Evolutionary conservation across 768 basidiomycete genomes (phyloP).

Genomic region (Clavaria fumosa): DNA sequence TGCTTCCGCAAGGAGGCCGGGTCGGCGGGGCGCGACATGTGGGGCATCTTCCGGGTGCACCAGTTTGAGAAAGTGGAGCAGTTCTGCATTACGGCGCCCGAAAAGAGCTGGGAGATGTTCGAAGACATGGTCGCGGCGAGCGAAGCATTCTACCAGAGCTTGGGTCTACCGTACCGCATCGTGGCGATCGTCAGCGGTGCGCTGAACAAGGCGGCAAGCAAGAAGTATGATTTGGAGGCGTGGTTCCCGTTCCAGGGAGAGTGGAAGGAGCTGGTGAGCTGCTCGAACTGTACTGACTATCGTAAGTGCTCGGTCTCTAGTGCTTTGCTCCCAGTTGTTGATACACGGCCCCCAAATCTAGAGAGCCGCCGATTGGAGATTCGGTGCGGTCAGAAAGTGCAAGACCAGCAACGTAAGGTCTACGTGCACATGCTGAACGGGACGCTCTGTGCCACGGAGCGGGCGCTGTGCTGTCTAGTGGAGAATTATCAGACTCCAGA

Average conservation of each 20-base stretch:
- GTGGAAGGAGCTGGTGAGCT: slow-evolving; percentile 96
- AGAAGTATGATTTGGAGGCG: slow-evolving; percentile 96
- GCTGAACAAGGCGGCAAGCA: slow-evolving; percentile 89
- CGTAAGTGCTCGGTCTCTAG: slow-evolving; percentile 40
- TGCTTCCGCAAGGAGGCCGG: slow-evolving; percentile 99
- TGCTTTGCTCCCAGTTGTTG: neutral
- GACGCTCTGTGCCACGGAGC: slow-evolving; percentile 92
- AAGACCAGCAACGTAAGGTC: slow-evolving; percentile 79
- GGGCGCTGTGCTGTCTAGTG: slow-evolving; percentile 92
- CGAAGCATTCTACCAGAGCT: slow-evolving; percentile 92
- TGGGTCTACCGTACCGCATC: slow-evolving; percentile 82
- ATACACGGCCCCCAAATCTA: slow-evolving; percentile 22
- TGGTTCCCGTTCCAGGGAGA: slow-evolving; percentile 98
- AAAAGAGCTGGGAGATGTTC: slow-evolving; percentile 89
- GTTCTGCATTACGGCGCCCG: slow-evolving; percentile 89
- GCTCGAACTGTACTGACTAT: slow-evolving; percentile 98
- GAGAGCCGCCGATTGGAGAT: slow-evolving; percentile 90
- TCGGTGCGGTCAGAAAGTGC: slow-evolving; percentile 79
- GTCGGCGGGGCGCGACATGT: slow-evolving; percentile 93
- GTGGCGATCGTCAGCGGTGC: slow-evolving; percentile 94
- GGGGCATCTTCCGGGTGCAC: slow-evolving; percentile 99
- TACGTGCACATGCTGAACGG: slow-evolving; percentile 99
- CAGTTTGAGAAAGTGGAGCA: slow-evolving; percentile 99
- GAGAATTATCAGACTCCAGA: slow-evolving; percentile 97
- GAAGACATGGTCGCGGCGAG: slow-evolving; percentile 81